Evolutionary conservation across 108 stramenopile genomes (phyloP).

Genomic region (Fistulifera pelliculosa): DNA sequence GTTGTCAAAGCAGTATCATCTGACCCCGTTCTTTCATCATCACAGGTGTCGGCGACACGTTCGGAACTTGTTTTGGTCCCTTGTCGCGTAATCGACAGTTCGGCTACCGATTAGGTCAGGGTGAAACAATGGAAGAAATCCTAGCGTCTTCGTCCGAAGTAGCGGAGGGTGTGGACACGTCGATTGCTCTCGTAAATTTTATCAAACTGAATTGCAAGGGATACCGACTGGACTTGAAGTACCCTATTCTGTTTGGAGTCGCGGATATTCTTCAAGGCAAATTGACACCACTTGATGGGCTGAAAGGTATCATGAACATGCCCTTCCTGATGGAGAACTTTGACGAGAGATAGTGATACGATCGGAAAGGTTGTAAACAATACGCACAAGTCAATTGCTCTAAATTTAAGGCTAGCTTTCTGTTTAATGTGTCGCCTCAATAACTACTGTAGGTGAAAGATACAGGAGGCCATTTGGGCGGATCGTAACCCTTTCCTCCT

Average conservation of each 20-base stretch:
- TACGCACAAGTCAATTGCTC: background rate
- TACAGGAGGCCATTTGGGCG: slow-evolving; percentile 80
- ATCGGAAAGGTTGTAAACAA: background rate
- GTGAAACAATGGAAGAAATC: slow-evolving; percentile 90
- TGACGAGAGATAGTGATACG: slow-evolving; percentile 46
- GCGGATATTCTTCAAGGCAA: slow-evolving; percentile 86
- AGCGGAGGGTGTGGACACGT: slow-evolving; percentile 92
- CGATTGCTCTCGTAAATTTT: slow-evolving; percentile 82
- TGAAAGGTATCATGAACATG: slow-evolving; percentile 89
- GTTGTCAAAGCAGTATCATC: background rate
- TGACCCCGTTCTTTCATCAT: background rate
- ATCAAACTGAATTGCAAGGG: slow-evolving; percentile 83
- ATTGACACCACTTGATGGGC: slow-evolving; percentile 77
- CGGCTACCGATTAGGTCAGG: slow-evolving; percentile 88
- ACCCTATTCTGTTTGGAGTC: slow-evolving; percentile 94
- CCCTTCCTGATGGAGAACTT: slow-evolving; percentile 88
- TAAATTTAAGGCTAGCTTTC: background rate
- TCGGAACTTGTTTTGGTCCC: slow-evolving; percentile 96
- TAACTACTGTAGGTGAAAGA: slow-evolving; percentile 63
- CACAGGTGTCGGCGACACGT: slow-evolving; percentile 92
- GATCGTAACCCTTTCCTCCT: slow-evolving; percentile 86
- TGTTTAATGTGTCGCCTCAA: slow-evolving; percentile 10
- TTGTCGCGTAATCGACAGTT: slow-evolving; percentile 90
- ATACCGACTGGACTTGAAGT: slow-evolving; percentile 91
- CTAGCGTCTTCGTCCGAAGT: slow-evolving; percentile 81